Evolutionary conservation across 352 stramenopile genomes (phyloP).

Genomic region (Phytopythium vexans): DNA sequence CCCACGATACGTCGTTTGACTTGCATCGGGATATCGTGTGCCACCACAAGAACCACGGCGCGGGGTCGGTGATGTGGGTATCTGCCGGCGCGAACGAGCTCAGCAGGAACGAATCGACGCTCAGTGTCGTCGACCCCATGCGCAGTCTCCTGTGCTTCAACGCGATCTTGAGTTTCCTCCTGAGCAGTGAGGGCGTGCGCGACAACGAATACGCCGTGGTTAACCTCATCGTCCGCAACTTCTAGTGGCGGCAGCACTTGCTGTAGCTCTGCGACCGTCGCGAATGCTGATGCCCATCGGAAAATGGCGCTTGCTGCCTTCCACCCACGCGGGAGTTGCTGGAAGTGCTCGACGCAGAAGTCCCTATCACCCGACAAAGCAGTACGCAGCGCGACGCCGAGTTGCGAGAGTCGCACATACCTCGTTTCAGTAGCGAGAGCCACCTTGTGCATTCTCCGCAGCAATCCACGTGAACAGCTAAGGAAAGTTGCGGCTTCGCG

Average conservation of each 20-base stretch:
- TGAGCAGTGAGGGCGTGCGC: constrained; percentile 20
- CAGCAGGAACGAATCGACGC: constrained; percentile 52
- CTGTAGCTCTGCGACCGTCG: constrained; percentile 40
- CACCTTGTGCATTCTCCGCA: constrained; percentile 55
- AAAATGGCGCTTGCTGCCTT: constrained; percentile 53
- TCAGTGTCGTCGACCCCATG: constrained; percentile 32
- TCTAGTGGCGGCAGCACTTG: constrained; percentile 20
- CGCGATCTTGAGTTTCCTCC: constrained; percentile 33
- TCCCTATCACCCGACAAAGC: constrained; percentile 43
- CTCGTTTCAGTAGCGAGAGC: constrained; percentile 19
- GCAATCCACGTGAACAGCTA: constrained; percentile 33
- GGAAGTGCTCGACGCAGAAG: constrained; percentile 54
- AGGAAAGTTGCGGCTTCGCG: constrained; percentile 58
- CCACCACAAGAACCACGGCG: constrained; percentile 64
- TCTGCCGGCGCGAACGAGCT: constrained; percentile 29
- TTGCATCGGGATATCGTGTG: constrained; percentile 53
- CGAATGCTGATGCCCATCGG: constrained; percentile 49
- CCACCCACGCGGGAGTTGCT: constrained; percentile 35
- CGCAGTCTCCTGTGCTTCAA: constrained; percentile 28
- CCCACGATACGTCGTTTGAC: constrained; percentile 35
- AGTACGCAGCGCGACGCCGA: constrained; percentile 36
- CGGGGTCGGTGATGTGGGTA: constrained; percentile 40
- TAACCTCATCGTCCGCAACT: not conserved
- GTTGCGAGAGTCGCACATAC: constrained; percentile 26
- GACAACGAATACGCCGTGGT: constrained; percentile 33